A percentile compares a stretch with the other conserved stretches of the same genome.
phyloP scores from a whole-genome alignment of 768 basidiomycete species.

The Trametopsis cervina region DNA sequence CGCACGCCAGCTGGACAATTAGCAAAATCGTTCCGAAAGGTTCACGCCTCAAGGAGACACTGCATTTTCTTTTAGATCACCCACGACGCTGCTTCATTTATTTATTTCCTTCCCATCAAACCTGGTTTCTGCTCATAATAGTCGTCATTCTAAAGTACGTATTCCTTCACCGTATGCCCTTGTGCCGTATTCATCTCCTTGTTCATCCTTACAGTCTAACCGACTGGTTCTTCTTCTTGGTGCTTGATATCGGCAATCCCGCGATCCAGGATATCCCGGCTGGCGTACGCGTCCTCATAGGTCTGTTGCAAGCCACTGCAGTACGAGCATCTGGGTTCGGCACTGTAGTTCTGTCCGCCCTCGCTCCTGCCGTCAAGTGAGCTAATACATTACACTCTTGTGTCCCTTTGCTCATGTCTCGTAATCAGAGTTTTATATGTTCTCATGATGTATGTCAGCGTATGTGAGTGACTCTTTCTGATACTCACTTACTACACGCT shows the following conservation, averaged over 20 bases:
- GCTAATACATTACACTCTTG: conserved; percentile 22
- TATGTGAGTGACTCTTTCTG: conserved; percentile 47
- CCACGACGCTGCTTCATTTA: conserved; percentile 89
- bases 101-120: conserved; percentile 89
- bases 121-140: conserved; percentile 79
- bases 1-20: conserved; percentile 59
- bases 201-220: conserved; percentile 44
- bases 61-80: conserved; percentile 91
- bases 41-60: conserved; percentile 67
- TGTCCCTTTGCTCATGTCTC: background rate
- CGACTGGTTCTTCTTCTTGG: conserved; percentile 88
- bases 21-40: conserved; percentile 50
- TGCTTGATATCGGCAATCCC: conserved; percentile 80
- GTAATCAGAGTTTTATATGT: conserved; percentile 82
- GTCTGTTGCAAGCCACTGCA: conserved; percentile 70
- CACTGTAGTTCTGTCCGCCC: conserved; percentile 60
- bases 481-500: no score
- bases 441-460: conserved; percentile 90
- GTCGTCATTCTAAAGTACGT: conserved; percentile 65
- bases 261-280: conserved; percentile 62
- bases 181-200: no score
- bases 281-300: conserved; percentile 63
- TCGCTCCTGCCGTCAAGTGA: conserved; percentile 88
- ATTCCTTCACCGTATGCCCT: conserved; percentile 5
- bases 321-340: conserved; percentile 87